Conservation (phyloP, 805 yeast species). For the Ogataea sp. region DNA sequence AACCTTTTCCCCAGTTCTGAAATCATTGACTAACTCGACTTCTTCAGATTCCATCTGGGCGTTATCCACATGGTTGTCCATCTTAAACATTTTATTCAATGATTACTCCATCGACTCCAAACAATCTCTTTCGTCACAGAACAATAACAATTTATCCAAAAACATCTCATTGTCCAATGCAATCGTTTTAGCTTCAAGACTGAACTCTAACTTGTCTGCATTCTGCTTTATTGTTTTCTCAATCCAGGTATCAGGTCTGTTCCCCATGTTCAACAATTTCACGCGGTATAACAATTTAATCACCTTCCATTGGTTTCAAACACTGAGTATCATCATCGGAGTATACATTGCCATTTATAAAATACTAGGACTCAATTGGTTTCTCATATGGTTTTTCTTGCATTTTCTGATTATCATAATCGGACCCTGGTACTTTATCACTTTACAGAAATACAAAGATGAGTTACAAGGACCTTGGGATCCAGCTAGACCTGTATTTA, state of each 20-base stretch:
- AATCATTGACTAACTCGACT: constrained; percentile 81
- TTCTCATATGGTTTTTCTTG: constrained; percentile 41
- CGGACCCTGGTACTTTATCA: constrained; percentile 64
- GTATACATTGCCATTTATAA: constrained; percentile 26
- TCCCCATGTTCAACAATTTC: constrained; percentile 63
- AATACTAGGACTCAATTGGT: constrained; percentile 32
- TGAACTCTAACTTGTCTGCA: constrained; percentile 64
- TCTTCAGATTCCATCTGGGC: constrained; percentile 96
- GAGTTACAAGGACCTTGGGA: constrained; percentile 95
- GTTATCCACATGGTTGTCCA: constrained; percentile 67
- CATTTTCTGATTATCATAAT: constrained; percentile 42
- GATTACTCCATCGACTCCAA: constrained; percentile 44
- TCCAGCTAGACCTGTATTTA: constrained; percentile 64
- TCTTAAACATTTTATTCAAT: constrained; percentile 58
- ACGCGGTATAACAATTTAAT: constrained; percentile 34
- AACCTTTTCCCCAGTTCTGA: constrained; percentile 81
- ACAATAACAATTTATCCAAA: constrained; percentile 58
- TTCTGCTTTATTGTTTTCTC: constrained; percentile 76
- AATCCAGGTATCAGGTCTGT: constrained; percentile 60
- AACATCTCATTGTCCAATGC: constrained; percentile 81
- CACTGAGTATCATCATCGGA: constrained; percentile 17
- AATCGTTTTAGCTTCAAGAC: constrained; percentile 83
- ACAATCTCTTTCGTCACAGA: background rate
- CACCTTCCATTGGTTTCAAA: constrained; percentile 24
- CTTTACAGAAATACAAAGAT: constrained; percentile 70